Evolutionary conservation across 1,284 basidiomycete genomes (phyloP).

Genomic region (Puccinia novopanici): DNA sequence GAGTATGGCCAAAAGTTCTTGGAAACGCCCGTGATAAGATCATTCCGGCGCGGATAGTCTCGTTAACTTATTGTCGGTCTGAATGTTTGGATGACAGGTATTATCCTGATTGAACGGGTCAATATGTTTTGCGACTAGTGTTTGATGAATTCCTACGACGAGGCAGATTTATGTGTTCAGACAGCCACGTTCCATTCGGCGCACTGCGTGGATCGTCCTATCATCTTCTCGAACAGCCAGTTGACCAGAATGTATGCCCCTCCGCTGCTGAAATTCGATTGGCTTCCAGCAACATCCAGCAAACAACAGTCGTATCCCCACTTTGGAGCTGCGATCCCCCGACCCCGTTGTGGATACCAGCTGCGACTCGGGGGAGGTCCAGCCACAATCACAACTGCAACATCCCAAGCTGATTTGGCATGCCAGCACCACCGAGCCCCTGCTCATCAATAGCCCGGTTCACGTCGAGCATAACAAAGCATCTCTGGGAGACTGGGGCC

Average conservation of each 20-base stretch:
- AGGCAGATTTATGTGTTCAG: too few species aligned
- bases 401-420: too few species aligned
- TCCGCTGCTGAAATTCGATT: conserved; percentile 1
- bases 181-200: neutral
- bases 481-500: too few species aligned
- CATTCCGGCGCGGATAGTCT: neutral
- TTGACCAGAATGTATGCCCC: neutral
- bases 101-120: neutral
- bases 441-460: too few species aligned
- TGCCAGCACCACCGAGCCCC: too few species aligned
- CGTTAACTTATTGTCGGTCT: neutral
- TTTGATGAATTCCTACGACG: neutral
- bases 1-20: neutral
- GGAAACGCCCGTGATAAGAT: neutral
- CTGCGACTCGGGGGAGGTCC: too few species aligned
- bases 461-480: too few species aligned
- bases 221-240: conserved; percentile 1
- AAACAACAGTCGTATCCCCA: too few species aligned
- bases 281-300: neutral
- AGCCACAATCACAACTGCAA: too few species aligned
- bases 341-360: too few species aligned
- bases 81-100: neutral
- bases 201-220: neutral
- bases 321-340: too few species aligned
- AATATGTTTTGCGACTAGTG: neutral